Base-by-base conservation (phyloP, 176 grass and related monocot species). In the Alopecurus myosuroides region DNA sequence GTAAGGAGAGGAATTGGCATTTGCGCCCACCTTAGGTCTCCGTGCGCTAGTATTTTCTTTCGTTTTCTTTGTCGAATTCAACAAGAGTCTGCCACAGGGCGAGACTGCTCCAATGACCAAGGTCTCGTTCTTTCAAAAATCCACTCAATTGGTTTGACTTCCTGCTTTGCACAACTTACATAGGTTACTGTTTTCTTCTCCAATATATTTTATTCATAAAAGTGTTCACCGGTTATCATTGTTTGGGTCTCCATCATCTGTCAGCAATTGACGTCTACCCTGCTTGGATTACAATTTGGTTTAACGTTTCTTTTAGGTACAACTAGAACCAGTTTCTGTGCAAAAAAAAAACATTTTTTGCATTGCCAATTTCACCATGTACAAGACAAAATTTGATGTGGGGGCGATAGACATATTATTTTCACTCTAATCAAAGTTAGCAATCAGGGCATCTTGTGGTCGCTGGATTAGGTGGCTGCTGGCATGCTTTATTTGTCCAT, bases 381-480 rank as follows among this genome's bases (percentile, higher is more conserved):
- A 50, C 30, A 44, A 4, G 2, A 72, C 25, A 28, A 9, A 28
- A 42, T 39, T 78, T 44, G 20, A 9, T 17, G 17, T 33, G 34
- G 20, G 20, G 11, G 13, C 4, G 19, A 3, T 39, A 70, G 23
- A 3, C n/a, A 45, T 19, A 55, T 8, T 28, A 14, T 50, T 77
- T 30, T 51, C 60, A 40, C 22, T 40, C 8, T 74, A 19, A 74
- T 41, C 25, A 41, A 80, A 37, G 18, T 44, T 74, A 64, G 31
- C 39, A 88, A 49, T 50, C 69, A 56, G 22, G 15, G 29, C 42
- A 72, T 77, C 1, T 51, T n/a, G 42, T 19, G 33, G 31, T 33
- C 71, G 46, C 40, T 81, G 12, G n/a, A 89, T 80, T 82, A 51
- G 28, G 51, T 76, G 49, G 39, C 26, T 31, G 42, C 15, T 74